phyloP scores from a whole-genome alignment of 306 rosid species.

The Mimosa pudica region DNA sequence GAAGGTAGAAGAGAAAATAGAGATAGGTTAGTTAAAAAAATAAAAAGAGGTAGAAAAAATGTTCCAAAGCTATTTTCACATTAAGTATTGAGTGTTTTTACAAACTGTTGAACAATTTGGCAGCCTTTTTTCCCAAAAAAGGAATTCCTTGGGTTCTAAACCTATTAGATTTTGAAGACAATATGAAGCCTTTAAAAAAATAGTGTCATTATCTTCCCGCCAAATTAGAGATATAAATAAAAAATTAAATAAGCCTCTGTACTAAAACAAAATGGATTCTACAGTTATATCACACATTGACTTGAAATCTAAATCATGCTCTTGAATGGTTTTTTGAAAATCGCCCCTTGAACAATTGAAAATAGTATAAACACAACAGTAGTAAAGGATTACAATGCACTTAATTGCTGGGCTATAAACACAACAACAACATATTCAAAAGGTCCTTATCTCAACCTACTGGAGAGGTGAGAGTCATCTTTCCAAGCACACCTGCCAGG shows the following conservation, averaged over 20 bases:
- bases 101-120: slow-evolving; percentile 16
- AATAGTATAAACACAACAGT: slow-evolving; percentile 29
- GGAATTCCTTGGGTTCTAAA: neutral
- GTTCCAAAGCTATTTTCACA: slow-evolving; percentile 6
- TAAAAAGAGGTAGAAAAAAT: neutral
- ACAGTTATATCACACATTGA: slow-evolving; percentile 82
- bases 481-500: no score
- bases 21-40: slow-evolving; percentile 18
- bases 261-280: neutral
- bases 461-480: no score
- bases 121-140: neutral
- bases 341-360: slow-evolving; percentile 66
- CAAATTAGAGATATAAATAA: slow-evolving; percentile 30
- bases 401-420: slow-evolving; percentile 18
- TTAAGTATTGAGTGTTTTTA: slow-evolving; percentile 17
- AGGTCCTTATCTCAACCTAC: no score
- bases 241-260: neutral
- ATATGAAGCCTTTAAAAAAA: slow-evolving; percentile 14
- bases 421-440: no score
- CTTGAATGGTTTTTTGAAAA: slow-evolving; percentile 81
- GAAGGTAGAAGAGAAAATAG: slow-evolving; percentile 29
- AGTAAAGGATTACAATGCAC: slow-evolving; percentile 21
- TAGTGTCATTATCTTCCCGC: slow-evolving; percentile 26
- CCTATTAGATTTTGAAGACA: slow-evolving; percentile 3
- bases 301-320: slow-evolving; percentile 80